Percentiles rank a stretch among this genome's conserved stretches.
Evolutionary conservation across 2,329 filamentous ascomycete genomes (phyloP).

Genomic region (Exophiala viscosa): DNA sequence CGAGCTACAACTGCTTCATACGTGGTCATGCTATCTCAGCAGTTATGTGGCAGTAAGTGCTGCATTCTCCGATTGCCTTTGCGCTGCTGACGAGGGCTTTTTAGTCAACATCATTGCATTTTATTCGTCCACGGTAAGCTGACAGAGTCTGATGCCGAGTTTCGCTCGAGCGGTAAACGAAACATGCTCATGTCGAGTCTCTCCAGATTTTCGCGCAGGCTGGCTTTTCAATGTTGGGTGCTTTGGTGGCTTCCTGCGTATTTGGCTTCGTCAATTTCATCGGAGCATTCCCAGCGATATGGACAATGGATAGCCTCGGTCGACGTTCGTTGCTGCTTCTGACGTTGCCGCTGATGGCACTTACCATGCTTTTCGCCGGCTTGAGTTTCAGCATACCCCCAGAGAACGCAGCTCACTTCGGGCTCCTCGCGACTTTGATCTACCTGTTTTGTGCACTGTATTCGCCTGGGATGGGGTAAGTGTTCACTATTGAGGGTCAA

Average conservation of each 20-base stretch:
- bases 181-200: not conserved
- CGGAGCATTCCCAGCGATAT: conserved; percentile 60
- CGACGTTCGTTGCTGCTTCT: conserved; percentile 54
- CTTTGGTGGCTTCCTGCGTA: conserved; percentile 54
- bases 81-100: not conserved
- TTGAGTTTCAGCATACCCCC: conserved; percentile 40
- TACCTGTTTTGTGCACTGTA: conserved; percentile 30
- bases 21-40: conserved; percentile 34
- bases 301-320: conserved; percentile 59
- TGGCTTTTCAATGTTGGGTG: conserved; percentile 43
- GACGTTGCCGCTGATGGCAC: conserved; percentile 56
- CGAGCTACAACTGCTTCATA: conserved; percentile 32
- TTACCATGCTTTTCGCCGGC: conserved; percentile 40
- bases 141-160: no score
- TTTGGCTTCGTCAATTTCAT: conserved; percentile 64
- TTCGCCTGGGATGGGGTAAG: conserved; percentile 53
- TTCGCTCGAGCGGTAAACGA: no score
- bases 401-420: conserved; percentile 24
- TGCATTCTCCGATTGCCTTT: not conserved
- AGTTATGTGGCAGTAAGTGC: conserved; percentile 37
- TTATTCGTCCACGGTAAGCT: conserved; percentile 56
- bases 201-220: conserved; percentile 53
- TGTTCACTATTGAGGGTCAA: conserved; percentile 23
- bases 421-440: conserved; percentile 26
- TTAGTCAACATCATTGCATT: conserved; percentile 67